Evolutionary conservation across 345 rosid genomes (phyloP), one percentile per base, ranked within the genome.

Genomic region (Erucastrum elatum): DNA sequence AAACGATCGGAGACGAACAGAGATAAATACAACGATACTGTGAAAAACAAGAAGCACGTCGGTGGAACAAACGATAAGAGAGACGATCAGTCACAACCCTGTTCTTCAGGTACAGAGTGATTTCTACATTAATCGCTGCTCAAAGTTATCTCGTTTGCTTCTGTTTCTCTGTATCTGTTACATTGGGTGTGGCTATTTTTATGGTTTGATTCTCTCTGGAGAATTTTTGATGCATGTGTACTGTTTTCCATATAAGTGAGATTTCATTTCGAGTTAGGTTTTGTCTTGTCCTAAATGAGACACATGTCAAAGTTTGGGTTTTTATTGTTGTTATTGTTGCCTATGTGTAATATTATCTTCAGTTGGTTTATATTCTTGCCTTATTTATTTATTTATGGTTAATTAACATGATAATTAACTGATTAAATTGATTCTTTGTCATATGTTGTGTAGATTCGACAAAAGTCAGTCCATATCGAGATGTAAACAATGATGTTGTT

Each of bases 391-490:
- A 63, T 70, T 70, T 71, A 53, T 66, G 75, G 62, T 39, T 56
- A 65, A 56, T 51, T 35, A 59, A 37, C 46, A 68, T 66, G 68
- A 41, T 73, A 49, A 49, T 13, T 49, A 39, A 8, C 33, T 37
- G 34, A 7, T 70, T 72, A 37, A 37, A 58, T 37, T 2, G 30
- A 13, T 62, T 46, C 2, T 8, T 10, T 61, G 69, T 51, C 64
- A 55, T 82, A 68, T 74, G 66, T 72, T 35, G 31, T 74, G 59
- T 73, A 86, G 96, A 85, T 82, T 46, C 84, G 41, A 74, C 77
- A 62, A 88, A 85, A 77, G 86, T 77, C 15, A 82, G 85, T 65
- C 84, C 88, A 41, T 59, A 66, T 75, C 74, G 62, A 82, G 82
- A 66, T 83, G 81, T 73, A 31, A 79, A 79, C 31, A 76, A 64